Conservation (phyloP, 192 early-diverging fungal genomes). For the Hyaloraphidium curvatum region DNA sequence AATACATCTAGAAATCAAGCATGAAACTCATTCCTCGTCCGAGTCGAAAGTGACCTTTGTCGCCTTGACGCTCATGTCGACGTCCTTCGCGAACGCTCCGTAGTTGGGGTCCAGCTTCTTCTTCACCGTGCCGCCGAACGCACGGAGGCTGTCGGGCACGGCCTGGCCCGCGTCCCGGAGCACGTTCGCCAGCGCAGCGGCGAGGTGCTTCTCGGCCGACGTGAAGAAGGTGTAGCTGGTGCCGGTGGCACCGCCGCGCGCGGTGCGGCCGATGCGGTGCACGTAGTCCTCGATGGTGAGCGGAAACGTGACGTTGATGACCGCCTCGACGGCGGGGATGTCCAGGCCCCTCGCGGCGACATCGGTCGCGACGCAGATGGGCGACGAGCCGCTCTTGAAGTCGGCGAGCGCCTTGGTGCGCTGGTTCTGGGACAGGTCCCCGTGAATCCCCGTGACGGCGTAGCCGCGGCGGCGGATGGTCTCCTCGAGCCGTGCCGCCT, state of each 20-base stretch:
- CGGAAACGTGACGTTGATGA: conserved; percentile 95
- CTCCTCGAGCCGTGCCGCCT: conserved; percentile 63
- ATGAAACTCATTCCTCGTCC: not conserved
- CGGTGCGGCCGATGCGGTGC: conserved; percentile 90
- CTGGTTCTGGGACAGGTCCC: conserved; percentile 72
- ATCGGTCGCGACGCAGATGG: conserved; percentile 85
- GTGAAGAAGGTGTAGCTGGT: conserved; percentile 88
- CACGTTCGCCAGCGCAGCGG: conserved; percentile 78
- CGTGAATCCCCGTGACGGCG: conserved; percentile 71
- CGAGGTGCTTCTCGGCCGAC: conserved; percentile 52
- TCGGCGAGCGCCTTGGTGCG: conserved; percentile 54
- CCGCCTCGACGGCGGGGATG: conserved; percentile 76
- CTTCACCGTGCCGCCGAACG: conserved; percentile 40
- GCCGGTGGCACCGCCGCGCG: conserved; percentile 79
- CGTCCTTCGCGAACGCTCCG: conserved; percentile 84
- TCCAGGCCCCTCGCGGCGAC: conserved; percentile 46
- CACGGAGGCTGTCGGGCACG: conserved; percentile 38
- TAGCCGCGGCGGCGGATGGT: conserved; percentile 54
- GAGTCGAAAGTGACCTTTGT: conserved; percentile 79
- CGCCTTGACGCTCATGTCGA: conserved; percentile 60
- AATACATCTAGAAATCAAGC: too few species aligned
- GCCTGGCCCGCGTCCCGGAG: conserved; percentile 67
- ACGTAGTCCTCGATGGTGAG: conserved; percentile 86
- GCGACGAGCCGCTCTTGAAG: conserved; percentile 63
- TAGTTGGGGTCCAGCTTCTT: conserved; percentile 92